A percentile compares a stretch with the other conserved stretches of the same genome.
These are phyloP conservation scores for Chondrus crispus DNA, from an alignment of 23 red algal species.

Conservation along the genomic window DNA sequence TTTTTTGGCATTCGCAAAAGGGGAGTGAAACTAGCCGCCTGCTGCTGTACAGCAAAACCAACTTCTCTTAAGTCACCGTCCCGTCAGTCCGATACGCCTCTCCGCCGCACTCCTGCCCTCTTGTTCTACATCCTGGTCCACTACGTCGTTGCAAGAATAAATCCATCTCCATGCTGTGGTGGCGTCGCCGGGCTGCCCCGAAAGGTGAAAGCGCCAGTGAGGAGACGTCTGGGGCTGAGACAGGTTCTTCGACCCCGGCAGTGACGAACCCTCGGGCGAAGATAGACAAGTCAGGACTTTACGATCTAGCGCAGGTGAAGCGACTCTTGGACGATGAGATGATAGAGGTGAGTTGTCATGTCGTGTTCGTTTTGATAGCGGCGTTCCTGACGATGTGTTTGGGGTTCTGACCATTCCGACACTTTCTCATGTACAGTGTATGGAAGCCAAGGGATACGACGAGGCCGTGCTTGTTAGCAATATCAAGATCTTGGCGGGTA, in stretches of 20 bases:
- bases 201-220: too few relatives aligned
- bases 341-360: slow-evolving; percentile 34
- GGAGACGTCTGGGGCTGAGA: too few relatives aligned
- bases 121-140: too few relatives aligned
- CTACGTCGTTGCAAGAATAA: too few relatives aligned
- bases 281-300: slow-evolving; percentile 52
- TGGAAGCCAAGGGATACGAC: slow-evolving; percentile 51
- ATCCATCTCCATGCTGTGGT: too few relatives aligned
- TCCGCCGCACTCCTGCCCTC: too few relatives aligned
- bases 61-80: too few relatives aligned
- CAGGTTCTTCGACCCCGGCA: neutral
- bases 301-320: slow-evolving; percentile 53
- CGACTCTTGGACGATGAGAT: slow-evolving; percentile 58
- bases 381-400: neutral
- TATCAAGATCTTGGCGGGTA: slow-evolving; percentile 42
- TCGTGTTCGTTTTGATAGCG: neutral
- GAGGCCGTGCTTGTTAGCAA: slow-evolving; percentile 33
- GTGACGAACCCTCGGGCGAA: slow-evolving; percentile 19
- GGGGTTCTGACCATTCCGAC: neutral
- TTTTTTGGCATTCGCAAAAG: too few relatives aligned
- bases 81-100: too few relatives aligned
- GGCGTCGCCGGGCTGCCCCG: too few relatives aligned
- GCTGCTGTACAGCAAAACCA: too few relatives aligned
- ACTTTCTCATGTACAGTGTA: slow-evolving; percentile 9
- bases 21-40: too few relatives aligned